phyloP scores from a whole-genome alignment of 2,329 filamentous ascomycete species.

The Pyricularia grisea region DNA sequence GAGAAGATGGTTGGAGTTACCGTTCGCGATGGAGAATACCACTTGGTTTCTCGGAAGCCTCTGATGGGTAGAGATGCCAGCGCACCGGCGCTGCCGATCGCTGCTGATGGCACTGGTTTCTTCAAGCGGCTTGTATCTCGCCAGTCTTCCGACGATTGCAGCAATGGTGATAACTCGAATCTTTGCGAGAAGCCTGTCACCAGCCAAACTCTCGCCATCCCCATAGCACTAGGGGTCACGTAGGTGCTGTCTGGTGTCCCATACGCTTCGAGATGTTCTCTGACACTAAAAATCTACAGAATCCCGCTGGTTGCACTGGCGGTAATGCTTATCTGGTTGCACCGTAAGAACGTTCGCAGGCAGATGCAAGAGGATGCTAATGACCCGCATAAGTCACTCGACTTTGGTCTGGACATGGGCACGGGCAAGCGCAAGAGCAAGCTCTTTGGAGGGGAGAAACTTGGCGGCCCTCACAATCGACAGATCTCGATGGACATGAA shows the following conservation, averaged over 20 bases:
- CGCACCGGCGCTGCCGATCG: not conserved
- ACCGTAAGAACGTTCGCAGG: constrained; percentile 66
- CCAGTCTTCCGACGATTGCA: constrained; percentile 6
- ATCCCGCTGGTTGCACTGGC: constrained; percentile 64
- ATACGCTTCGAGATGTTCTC: constrained; percentile 1
- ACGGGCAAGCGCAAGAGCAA: constrained; percentile 34
- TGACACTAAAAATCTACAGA: constrained; percentile 33
- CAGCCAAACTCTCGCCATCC: constrained; percentile 46
- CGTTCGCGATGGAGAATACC: constrained; percentile 12
- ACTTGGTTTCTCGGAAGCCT: constrained; percentile 17
- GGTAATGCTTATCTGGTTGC: constrained; percentile 63
- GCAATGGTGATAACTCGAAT: constrained; percentile 21
- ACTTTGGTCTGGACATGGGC: constrained; percentile 61
- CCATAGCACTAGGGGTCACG: constrained; percentile 61
- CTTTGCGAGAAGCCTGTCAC: constrained; percentile 52
- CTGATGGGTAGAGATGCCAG: constrained; percentile 8
- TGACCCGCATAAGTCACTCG: constrained; percentile 83
- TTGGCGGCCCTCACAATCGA: constrained; percentile 26
- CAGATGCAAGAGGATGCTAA: constrained; percentile 68
- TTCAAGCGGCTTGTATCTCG: not conserved
- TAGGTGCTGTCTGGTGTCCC: constrained; percentile 36
- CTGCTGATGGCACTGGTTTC: not conserved
- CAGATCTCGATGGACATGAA: constrained; percentile 67
- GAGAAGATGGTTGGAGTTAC: constrained; percentile 2
- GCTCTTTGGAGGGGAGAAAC: constrained; percentile 45